phyloP scores from a whole-genome alignment of 2,329 filamentous ascomycete genomes.

The Tolypocladium inflatum region DNA sequence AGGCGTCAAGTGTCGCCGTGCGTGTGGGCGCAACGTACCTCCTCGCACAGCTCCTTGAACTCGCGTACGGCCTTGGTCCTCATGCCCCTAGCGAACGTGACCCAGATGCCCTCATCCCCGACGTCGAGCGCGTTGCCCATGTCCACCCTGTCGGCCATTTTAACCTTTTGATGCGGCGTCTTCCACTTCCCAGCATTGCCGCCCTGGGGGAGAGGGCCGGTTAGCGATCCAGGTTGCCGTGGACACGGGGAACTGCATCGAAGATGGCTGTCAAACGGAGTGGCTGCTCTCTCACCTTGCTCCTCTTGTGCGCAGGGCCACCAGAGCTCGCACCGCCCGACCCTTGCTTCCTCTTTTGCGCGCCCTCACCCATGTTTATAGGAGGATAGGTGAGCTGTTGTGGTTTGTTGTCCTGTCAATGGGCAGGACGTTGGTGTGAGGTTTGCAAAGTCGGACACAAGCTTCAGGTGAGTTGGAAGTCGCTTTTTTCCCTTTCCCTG shows the following conservation, averaged over 20 bases:
- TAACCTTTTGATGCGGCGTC: constrained; percentile 48
- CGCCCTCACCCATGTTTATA: constrained; percentile 18
- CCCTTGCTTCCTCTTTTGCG: constrained; percentile 25
- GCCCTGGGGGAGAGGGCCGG: constrained; percentile 21
- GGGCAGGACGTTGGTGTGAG: not conserved
- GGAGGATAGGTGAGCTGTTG: not conserved
- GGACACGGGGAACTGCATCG: not conserved
- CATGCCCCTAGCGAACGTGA: constrained; percentile 64
- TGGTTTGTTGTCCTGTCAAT: not conserved
- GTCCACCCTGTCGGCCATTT: constrained; percentile 30
- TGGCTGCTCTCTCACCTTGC: constrained; percentile 22
- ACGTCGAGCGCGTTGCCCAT: constrained; percentile 45
- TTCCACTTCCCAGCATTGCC: constrained; percentile 51
- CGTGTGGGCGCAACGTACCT: constrained; percentile 34
- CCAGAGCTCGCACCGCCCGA: constrained; percentile 14
- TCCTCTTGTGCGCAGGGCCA: constrained; percentile 25
- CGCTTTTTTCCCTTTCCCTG: not conserved
- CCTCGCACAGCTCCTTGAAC: constrained; percentile 54
- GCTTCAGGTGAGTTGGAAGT: not conserved
- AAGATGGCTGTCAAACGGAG: not conserved
- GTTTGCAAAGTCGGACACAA: not conserved
- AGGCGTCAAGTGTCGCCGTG: not conserved
- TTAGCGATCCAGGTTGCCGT: not conserved
- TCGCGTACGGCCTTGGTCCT: constrained; percentile 62
- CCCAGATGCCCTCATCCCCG: constrained; percentile 68